Evolutionary conservation across 2,329 filamentous ascomycete species (phyloP), one percentile per base, ranked within the genome.

Genomic region (Alternaria gaisen): DNA sequence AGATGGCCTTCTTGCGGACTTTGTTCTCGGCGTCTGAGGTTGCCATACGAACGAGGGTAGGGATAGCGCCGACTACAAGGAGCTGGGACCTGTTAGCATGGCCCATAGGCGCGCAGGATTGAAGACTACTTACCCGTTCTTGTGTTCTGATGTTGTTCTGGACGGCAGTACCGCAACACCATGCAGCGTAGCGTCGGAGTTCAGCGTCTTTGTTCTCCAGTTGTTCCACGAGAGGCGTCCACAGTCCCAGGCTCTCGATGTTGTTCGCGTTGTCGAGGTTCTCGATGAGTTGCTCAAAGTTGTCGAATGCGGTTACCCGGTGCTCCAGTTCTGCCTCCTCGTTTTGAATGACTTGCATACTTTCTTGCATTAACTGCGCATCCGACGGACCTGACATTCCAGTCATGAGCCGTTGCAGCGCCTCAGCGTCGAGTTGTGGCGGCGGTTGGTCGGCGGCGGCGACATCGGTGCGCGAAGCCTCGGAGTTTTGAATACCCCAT

Each of bases 201-300:
- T 95, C 91, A 6, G 84, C 76, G 73, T 95, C 90, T 11, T 86
- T 83, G 72, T 89, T 85, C 51, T 84, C 83, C 14, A 99, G 83
- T 65, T 91, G 87, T 9, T 84, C 80, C 11, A 97, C 83, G 40
- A 99, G 83, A 10, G 92, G 92, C 11, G 87, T 86, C 95, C 95
- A 99, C 32, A 98, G 84, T 7, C 86, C 86, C 20, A 97, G 82
- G 28, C 86, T 86, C 67, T 89, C 89, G 70, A 99, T 87, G 81
- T 97, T 96, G 83, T 98, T 99, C 60, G 95, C 94, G 79, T 99
- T 99, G 84, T 99, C 95, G 71, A 98, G 68, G 46, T 70, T 63
- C 56, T 72, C 61, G 30, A 74, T 67, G 30, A 75, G 65, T 46
- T 65, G 65, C 53, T 75, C 71, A 42, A 74, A 71, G 56, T 72